Percentiles rank a stretch among this genome's conserved stretches.
Conservation (phyloP, 306 rosid genomes). For the peach (Prunus persica) region Prunus_persica_NCBIv2 NC_034014.1:25777001-25777500, state of each 20-base stretch:
- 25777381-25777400: neutral
- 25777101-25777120: neutral
- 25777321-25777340: slow-evolving; percentile 27
- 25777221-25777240: neutral
- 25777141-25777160: neutral
- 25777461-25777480: slow-evolving; percentile 21
- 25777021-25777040: neutral
- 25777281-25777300: neutral
- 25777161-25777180: neutral
- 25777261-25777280: neutral
- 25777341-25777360: slow-evolving; percentile 8
- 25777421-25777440: neutral
- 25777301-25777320: slow-evolving; percentile 18
- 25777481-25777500: slow-evolving; percentile 28
- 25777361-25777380: neutral
- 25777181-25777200: neutral
- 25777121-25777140: slow-evolving; percentile 6
- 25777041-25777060: neutral
- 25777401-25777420: neutral
- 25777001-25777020: no score
- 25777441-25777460: neutral
- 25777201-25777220: neutral
- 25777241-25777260: neutral
- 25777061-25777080: neutral
- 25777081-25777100: slow-evolving; percentile 20